phyloP scores from a whole-genome alignment of 768 basidiomycete species.

The Leccinum boreale region DNA sequence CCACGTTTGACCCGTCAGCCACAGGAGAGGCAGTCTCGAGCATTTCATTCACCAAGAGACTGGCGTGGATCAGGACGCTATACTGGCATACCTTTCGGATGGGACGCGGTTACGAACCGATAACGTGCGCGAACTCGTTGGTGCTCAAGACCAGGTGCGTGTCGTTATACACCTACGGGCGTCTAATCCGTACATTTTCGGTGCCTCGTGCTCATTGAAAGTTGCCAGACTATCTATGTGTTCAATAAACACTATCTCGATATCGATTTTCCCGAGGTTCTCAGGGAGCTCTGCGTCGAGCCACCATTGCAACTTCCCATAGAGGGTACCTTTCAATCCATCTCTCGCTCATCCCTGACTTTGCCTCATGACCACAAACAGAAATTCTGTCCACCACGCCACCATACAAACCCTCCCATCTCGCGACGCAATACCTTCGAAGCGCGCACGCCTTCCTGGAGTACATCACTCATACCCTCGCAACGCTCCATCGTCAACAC shows the following conservation, averaged over 20 bases:
- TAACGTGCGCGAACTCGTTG: constrained; percentile 74
- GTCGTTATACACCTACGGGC: neutral
- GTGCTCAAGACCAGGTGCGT: constrained; percentile 69
- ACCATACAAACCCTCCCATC: constrained; percentile 64
- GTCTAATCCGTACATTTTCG: neutral
- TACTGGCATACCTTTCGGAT: constrained; percentile 78
- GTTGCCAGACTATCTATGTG: constrained; percentile 63
- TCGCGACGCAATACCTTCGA: constrained; percentile 64
- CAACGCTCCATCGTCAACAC: constrained; percentile 61
- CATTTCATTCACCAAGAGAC: constrained; percentile 67
- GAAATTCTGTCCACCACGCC: constrained; percentile 65
- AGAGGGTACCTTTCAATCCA: constrained; percentile 48
- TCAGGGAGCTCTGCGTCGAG: constrained; percentile 59
- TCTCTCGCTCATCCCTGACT: neutral
- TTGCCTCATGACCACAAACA: constrained; percentile 20
- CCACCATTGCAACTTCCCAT: constrained; percentile 65
- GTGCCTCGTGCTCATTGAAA: constrained; percentile 11
- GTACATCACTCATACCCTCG: constrained; percentile 47
- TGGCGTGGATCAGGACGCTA: constrained; percentile 63
- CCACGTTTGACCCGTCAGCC: constrained; percentile 5
- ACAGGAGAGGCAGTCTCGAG: constrained; percentile 67
- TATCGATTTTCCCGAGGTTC: constrained; percentile 59
- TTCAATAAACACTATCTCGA: constrained; percentile 83
- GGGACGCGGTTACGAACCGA: constrained; percentile 67
- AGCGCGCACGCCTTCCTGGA: constrained; percentile 65